These are phyloP conservation scores for Fusarium decemcellulare DNA, from an alignment of 2,329 filamentous ascomycete species.

Conservation along the genomic window DNA sequence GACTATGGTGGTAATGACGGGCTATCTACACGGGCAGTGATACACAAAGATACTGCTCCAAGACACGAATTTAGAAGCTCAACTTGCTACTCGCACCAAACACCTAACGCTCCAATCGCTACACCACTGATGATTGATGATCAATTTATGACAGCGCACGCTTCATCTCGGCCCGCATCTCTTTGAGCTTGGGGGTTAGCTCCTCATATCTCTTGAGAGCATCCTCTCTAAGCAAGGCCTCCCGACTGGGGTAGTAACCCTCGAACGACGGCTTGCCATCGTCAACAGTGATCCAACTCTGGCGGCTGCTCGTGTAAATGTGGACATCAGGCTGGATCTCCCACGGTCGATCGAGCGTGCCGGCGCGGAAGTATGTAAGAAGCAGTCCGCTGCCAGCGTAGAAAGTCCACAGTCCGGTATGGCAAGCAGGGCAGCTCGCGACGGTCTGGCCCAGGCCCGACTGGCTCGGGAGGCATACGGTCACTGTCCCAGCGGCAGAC, in stretches of 20 bases:
- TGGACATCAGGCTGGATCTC: constrained; percentile 60
- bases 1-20: constrained; percentile 31
- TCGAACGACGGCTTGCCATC: constrained; percentile 56
- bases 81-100: not conserved
- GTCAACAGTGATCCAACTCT: constrained; percentile 54
- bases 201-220: constrained; percentile 48
- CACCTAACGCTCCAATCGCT: not conserved
- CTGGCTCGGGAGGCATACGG: constrained; percentile 53
- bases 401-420: constrained; percentile 57
- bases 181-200: constrained; percentile 39
- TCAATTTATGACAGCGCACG: constrained; percentile 10
- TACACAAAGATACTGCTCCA: not conserved
- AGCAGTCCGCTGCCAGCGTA: constrained; percentile 53
- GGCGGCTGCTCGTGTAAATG: constrained; percentile 58
- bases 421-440: constrained; percentile 59
- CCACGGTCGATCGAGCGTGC: constrained; percentile 59
- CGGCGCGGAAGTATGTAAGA: constrained; percentile 57
- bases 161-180: constrained; percentile 37
- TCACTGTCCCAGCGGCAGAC: constrained; percentile 25
- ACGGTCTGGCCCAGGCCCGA: constrained; percentile 59
- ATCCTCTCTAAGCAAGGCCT: constrained; percentile 52
- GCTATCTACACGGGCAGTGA: constrained; percentile 1
- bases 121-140: not conserved
- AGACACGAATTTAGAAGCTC: not conserved
- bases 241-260: constrained; percentile 51